Conservation (phyloP, 495 filamentous ascomycete species). For the Penicillium crystallinum region DNA sequence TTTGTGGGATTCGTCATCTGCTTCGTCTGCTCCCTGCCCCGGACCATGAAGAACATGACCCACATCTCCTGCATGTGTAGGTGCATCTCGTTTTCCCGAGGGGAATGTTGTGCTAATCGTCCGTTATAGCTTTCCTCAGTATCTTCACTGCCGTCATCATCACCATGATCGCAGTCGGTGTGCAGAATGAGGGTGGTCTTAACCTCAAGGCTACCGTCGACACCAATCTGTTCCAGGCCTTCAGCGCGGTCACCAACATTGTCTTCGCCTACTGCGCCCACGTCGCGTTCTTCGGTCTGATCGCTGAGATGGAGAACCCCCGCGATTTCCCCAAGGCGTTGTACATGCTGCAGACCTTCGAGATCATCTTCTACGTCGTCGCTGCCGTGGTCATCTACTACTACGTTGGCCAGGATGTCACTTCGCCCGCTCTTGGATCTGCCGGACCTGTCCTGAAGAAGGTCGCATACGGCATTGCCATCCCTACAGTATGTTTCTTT, state of each 20-base stretch:
- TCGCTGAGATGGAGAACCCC: slow-evolving; percentile 67
- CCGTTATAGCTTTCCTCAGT: slow-evolving; percentile 47
- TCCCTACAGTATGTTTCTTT: slow-evolving; percentile 49
- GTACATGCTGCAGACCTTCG: slow-evolving; percentile 53
- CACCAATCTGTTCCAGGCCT: slow-evolving; percentile 25
- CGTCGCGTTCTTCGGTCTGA: slow-evolving; percentile 67
- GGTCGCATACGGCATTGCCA: slow-evolving; percentile 66
- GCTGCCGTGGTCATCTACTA: slow-evolving; percentile 53
- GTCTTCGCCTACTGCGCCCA: slow-evolving; percentile 43
- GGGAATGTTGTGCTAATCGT: background rate
- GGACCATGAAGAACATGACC: slow-evolving; percentile 56
- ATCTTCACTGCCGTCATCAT: slow-evolving; percentile 64
- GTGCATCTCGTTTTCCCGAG: background rate
- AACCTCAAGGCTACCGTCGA: slow-evolving; percentile 18
- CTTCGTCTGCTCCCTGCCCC: slow-evolving; percentile 57
- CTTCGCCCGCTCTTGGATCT: slow-evolving; percentile 65
- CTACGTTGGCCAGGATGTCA: slow-evolving; percentile 60
- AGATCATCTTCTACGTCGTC: slow-evolving; percentile 57
- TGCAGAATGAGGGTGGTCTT: slow-evolving; percentile 25
- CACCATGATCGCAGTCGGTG: slow-evolving; percentile 62
- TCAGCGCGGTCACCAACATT: slow-evolving; percentile 33
- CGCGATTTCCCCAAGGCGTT: slow-evolving; percentile 60
- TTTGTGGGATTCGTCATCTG: slow-evolving; percentile 59
- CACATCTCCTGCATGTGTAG: slow-evolving; percentile 54
- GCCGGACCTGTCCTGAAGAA: slow-evolving; percentile 58